Evolutionary conservation across 371 early-diverging fungal genomes (phyloP).

Genomic region (Mortierella sp.): DNA sequence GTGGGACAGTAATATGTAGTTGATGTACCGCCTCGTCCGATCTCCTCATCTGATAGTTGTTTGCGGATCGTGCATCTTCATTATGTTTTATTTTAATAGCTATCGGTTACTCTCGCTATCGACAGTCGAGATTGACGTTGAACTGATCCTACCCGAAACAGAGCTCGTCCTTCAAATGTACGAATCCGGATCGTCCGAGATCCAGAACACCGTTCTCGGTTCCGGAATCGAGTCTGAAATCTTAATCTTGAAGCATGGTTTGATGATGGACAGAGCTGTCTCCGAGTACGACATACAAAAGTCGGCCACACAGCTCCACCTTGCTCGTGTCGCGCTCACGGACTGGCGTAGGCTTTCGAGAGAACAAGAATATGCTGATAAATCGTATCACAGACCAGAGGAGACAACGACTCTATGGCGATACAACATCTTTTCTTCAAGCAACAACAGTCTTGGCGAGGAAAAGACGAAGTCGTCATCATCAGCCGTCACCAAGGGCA

Average conservation of each 20-base stretch:
- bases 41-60: too few species aligned
- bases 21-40: too few species aligned
- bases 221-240: constrained; percentile 63
- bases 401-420: constrained; percentile 51
- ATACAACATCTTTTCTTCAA: constrained; percentile 25
- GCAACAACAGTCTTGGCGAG: constrained; percentile 5
- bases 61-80: background rate
- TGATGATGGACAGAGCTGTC: constrained; percentile 60
- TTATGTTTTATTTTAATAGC: constrained; percentile 14
- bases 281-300: constrained; percentile 68
- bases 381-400: constrained; percentile 46
- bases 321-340: constrained; percentile 56
- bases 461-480: constrained; percentile 16
- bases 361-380: constrained; percentile 64
- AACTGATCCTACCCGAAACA: constrained; percentile 33
- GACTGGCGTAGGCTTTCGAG: constrained; percentile 64
- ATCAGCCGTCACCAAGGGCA: constrained; percentile 7
- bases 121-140: constrained; percentile 33
- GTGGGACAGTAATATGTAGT: too few species aligned
- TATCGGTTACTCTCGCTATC: constrained; percentile 56
- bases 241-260: constrained; percentile 54
- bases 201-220: constrained; percentile 56
- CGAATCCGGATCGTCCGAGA: constrained; percentile 23
- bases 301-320: constrained; percentile 62
- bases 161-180: constrained; percentile 18